These are phyloP conservation scores for Rhododendron griersonianum DNA, from an alignment of 148 eudicot genomes.

Conservation along the genomic window DNA sequence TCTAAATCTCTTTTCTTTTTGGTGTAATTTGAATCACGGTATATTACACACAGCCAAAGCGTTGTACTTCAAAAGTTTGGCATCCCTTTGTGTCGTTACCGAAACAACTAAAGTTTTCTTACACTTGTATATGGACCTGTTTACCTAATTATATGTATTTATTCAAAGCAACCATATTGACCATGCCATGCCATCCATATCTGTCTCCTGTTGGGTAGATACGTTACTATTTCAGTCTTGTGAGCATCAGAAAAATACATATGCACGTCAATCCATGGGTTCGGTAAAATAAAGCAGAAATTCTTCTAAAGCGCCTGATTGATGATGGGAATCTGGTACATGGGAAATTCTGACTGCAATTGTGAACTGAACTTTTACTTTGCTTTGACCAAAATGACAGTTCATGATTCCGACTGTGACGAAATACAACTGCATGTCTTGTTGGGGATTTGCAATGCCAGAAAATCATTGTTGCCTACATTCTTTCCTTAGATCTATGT, in stretches of 20 bases:
- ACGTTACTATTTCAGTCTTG: background rate
- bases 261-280: background rate
- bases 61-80: background rate
- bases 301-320: background rate
- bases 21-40: background rate
- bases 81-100: background rate
- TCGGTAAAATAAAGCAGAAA: background rate
- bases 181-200: background rate
- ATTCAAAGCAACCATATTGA: background rate
- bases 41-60: background rate
- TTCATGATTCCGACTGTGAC: background rate
- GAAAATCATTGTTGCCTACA: background rate
- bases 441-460: background rate
- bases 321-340: background rate
- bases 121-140: background rate
- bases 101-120: background rate
- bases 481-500: background rate
- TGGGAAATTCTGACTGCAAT: background rate
- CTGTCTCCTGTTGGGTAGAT: background rate
- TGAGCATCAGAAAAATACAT: background rate
- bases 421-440: background rate
- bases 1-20: background rate
- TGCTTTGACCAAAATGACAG: background rate
- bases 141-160: background rate
- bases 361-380: background rate